Percentiles rank a stretch among this genome's conserved stretches.
phyloP scores from a whole-genome alignment of 2,329 filamentous ascomycete genomes.

The Talaromyces piceae region DNA sequence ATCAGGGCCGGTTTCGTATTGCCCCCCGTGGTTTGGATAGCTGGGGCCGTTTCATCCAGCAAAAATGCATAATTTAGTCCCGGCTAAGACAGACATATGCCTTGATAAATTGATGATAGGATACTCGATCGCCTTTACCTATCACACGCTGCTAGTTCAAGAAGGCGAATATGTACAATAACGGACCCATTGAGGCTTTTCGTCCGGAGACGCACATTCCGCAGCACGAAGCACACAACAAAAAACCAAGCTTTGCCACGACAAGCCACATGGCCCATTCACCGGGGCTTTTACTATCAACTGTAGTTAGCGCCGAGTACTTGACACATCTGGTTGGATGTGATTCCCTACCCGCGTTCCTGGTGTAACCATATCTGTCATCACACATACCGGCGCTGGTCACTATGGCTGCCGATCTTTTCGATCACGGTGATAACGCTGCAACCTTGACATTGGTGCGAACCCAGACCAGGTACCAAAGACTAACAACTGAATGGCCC shows the following conservation, averaged over 20 bases:
- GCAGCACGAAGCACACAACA: background rate
- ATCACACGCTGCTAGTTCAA: background rate
- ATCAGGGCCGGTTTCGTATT: background rate
- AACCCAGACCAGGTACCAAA: background rate
- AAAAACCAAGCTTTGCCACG: background rate
- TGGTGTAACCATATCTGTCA: constrained; percentile 1
- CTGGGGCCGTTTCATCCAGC: background rate
- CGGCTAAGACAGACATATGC: too few species aligned
- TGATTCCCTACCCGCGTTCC: background rate
- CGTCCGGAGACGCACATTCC: background rate
- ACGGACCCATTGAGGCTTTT: background rate
- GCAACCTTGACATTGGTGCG: background rate
- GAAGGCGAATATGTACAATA: background rate
- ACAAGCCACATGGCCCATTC: background rate
- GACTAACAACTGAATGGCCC: background rate
- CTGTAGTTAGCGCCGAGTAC: background rate
- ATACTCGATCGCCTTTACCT: background rate
- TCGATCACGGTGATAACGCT: constrained; percentile 1
- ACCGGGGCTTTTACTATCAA: background rate
- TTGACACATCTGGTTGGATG: too few species aligned
- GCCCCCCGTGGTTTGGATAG: background rate
- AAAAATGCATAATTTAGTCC: background rate
- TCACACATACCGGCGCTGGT: background rate
- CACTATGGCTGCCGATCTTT: background rate
- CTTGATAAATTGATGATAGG: background rate